A percentile compares a stretch with the other conserved stretches of the same genome.
Evolutionary conservation across 768 basidiomycete genomes (phyloP).

Genomic region (Kwoniella dendrophila): DNA sequence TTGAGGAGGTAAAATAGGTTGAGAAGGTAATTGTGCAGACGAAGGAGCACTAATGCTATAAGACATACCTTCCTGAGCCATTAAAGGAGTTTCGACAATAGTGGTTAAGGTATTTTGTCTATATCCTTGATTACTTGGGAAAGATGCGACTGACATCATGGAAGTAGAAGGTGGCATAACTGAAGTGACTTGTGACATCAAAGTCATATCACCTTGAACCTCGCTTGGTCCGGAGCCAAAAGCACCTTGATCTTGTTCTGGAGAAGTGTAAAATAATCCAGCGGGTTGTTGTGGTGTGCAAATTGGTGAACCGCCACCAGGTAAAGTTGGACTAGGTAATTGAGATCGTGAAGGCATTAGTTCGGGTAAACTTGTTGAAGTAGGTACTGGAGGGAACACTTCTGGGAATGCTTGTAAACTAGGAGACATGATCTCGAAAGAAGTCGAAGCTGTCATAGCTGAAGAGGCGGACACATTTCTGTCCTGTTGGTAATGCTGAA

Average conservation of each 20-base stretch:
- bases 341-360: slow-evolving; percentile 25
- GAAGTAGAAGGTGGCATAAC: slow-evolving; percentile 29
- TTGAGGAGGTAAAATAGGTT: slow-evolving; percentile 25
- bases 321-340: slow-evolving; percentile 25
- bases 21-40: slow-evolving; percentile 14
- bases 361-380: slow-evolving; percentile 24
- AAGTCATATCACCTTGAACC: slow-evolving; percentile 23
- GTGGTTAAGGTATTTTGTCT: slow-evolving; percentile 26
- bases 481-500: slow-evolving; percentile 15
- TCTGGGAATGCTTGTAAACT: slow-evolving; percentile 18
- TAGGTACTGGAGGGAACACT: slow-evolving; percentile 9
- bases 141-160: slow-evolving; percentile 27
- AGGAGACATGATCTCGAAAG: slow-evolving; percentile 20
- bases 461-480: slow-evolving; percentile 30
- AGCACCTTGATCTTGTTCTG: slow-evolving; percentile 25
- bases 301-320: slow-evolving; percentile 33
- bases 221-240: slow-evolving; percentile 20
- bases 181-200: slow-evolving; percentile 22
- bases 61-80: slow-evolving; percentile 19
- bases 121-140: slow-evolving; percentile 21
- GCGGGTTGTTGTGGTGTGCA: slow-evolving; percentile 30
- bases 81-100: slow-evolving; percentile 26
- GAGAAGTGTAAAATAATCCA: slow-evolving; percentile 30
- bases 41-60: slow-evolving; percentile 23
- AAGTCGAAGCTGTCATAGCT: slow-evolving; percentile 27